A percentile compares a stretch with the other conserved stretches of the same genome.
phyloP scores from a whole-genome alignment of 2,329 filamentous ascomycete genomes.

The Diaporthe sp. region DNA sequence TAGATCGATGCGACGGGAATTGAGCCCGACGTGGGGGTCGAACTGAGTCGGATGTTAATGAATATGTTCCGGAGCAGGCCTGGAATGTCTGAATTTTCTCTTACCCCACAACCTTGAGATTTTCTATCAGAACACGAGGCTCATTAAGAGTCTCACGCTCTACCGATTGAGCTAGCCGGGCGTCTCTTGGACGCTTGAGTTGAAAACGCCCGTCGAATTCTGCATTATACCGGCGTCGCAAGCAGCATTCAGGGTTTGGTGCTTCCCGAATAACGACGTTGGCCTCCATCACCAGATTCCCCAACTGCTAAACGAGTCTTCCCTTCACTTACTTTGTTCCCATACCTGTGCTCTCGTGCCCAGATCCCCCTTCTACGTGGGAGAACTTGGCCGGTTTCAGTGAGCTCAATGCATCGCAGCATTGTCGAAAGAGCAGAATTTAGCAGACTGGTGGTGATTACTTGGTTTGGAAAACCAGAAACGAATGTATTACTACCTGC shows the following conservation, averaged over 20 bases:
- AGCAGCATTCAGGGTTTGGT: neutral
- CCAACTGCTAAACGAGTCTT: neutral
- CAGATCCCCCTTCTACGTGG: no score
- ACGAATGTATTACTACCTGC: neutral
- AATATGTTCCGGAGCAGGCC: neutral
- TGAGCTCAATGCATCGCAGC: neutral
- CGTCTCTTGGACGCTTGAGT: conserved; percentile 41
- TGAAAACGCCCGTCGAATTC: neutral
- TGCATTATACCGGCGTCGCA: neutral
- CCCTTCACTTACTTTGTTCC: neutral
- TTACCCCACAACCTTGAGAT: conserved; percentile 36
- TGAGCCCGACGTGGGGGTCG: conserved; percentile 46
- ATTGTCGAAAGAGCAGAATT: neutral
- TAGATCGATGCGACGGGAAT: conserved; percentile 40
- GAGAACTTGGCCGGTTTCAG: neutral
- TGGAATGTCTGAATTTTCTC: conserved; percentile 14
- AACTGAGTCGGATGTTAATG: conserved; percentile 35
- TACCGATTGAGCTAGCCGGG: conserved; percentile 78
- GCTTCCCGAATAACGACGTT: neutral
- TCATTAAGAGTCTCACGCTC: conserved; percentile 78
- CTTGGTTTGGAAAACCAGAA: neutral
- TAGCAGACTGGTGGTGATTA: neutral
- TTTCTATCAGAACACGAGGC: conserved; percentile 16
- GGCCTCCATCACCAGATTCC: neutral
- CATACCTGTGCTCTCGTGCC: no score